Conservation (phyloP, 1,284 basidiomycete species). For the Rhodotorula mucilaginosa region DNA sequence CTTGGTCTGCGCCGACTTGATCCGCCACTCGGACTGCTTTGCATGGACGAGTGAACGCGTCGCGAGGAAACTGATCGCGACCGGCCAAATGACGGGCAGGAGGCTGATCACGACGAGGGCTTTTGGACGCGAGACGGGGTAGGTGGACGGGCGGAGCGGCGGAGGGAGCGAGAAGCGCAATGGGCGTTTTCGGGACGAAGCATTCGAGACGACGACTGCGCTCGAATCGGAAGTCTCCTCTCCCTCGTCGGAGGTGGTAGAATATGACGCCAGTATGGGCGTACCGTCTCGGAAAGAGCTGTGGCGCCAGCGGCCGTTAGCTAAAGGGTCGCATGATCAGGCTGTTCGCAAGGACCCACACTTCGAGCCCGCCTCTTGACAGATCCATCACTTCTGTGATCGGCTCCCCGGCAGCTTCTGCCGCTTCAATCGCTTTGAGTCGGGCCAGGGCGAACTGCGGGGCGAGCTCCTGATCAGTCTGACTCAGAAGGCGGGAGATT, state of each 20-base stretch:
- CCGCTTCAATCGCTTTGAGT: slow-evolving; percentile 25
- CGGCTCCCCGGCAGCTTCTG: slow-evolving; percentile 17
- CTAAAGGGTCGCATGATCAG: too few relatives aligned
- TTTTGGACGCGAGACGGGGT: slow-evolving; percentile 23
- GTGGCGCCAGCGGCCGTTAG: neutral
- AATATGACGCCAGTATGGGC: neutral
- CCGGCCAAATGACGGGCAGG: slow-evolving; percentile 22
- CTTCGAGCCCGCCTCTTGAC: slow-evolving; percentile 26
- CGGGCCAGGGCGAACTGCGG: slow-evolving; percentile 31
- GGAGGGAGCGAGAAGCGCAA: neutral
- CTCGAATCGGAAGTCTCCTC: neutral
- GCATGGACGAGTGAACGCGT: slow-evolving; percentile 24
- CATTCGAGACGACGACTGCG: neutral
- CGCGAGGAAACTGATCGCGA: slow-evolving; percentile 20
- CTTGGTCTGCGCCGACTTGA: slow-evolving; percentile 7
- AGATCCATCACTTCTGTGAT: slow-evolving; percentile 15
- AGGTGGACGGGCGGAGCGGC: slow-evolving; percentile 22
- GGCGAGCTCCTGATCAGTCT: too few relatives aligned
- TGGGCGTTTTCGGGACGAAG: neutral
- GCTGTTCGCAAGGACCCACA: slow-evolving; percentile 14
- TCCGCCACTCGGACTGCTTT: slow-evolving; percentile 9
- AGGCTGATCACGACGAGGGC: slow-evolving; percentile 20
- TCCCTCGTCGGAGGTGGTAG: neutral
- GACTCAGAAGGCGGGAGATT: too few relatives aligned
- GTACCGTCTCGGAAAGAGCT: neutral